These are phyloP conservation scores for Fusarium bulbicola DNA, from an alignment of 2,329 filamentous ascomycete genomes.

Conservation along the genomic window DNA sequence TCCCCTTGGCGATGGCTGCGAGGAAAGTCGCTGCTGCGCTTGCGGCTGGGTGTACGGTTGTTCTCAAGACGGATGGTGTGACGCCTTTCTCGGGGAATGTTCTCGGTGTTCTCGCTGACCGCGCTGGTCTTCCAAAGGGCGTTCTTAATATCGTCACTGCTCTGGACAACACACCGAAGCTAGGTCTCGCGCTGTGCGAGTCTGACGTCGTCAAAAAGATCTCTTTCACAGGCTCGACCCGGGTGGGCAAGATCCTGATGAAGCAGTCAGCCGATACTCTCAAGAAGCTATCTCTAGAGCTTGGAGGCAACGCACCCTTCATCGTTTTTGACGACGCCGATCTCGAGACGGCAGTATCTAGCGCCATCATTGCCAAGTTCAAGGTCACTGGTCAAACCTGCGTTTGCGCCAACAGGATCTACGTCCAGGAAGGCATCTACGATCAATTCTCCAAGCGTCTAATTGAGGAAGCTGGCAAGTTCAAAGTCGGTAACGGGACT, in stretches of 20 bases:
- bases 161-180: slow-evolving; percentile 70
- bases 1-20: slow-evolving; percentile 61
- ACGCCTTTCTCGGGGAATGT: slow-evolving; percentile 88
- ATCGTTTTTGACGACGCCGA: slow-evolving; percentile 84
- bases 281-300: slow-evolving; percentile 74
- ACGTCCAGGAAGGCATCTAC: slow-evolving; percentile 77
- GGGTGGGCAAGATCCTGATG: slow-evolving; percentile 67
- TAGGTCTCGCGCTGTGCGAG: slow-evolving; percentile 71
- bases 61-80: slow-evolving; percentile 85
- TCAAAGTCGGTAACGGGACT: slow-evolving; percentile 71
- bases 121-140: slow-evolving; percentile 66
- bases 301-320: slow-evolving; percentile 76
- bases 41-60: slow-evolving; percentile 79
- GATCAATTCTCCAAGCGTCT: slow-evolving; percentile 72
- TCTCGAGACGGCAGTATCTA: slow-evolving; percentile 71
- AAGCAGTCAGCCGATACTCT: slow-evolving; percentile 75
- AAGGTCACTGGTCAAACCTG: slow-evolving; percentile 91
- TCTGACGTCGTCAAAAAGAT: slow-evolving; percentile 74
- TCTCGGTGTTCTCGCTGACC: slow-evolving; percentile 79
- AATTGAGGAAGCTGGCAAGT: slow-evolving; percentile 71
- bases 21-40: slow-evolving; percentile 60
- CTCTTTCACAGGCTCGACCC: slow-evolving; percentile 74
- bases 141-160: slow-evolving; percentile 68
- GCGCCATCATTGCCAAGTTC: slow-evolving; percentile 81
- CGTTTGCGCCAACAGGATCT: slow-evolving; percentile 82